Conservation (phyloP, 75 land plant species). For the Gnetum montanum region DNA sequence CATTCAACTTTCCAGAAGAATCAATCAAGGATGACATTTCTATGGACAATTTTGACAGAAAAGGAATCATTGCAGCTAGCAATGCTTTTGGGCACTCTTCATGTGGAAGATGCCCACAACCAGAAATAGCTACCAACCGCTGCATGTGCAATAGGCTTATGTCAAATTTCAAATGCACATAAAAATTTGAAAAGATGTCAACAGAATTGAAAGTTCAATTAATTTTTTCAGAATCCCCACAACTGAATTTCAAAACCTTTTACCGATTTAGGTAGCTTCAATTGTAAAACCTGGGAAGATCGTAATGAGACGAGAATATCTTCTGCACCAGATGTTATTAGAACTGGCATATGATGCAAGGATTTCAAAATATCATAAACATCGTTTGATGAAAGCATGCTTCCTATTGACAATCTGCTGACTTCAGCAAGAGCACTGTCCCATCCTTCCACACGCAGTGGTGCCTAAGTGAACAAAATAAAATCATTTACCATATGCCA, state of each 20-base stretch:
- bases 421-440: constrained; percentile 33
- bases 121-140: constrained; percentile 30
- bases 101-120: constrained; percentile 41
- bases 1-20: too few species aligned
- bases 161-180: neutral
- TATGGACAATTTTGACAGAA: constrained; percentile 8
- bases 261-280: constrained; percentile 31
- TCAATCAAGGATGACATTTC: neutral
- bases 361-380: constrained; percentile 22
- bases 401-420: constrained; percentile 16
- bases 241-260: neutral
- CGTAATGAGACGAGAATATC: constrained; percentile 26
- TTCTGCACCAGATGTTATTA: constrained; percentile 25
- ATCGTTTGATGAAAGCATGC: constrained; percentile 10
- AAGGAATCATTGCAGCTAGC: constrained; percentile 28
- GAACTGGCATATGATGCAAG: constrained; percentile 18
- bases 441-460: constrained; percentile 39
- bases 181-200: too few species aligned
- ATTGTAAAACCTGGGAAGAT: constrained; percentile 25
- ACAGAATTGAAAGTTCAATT: neutral
- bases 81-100: constrained; percentile 32
- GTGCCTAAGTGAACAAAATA: constrained; percentile 22
- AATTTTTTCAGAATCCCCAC: neutral
- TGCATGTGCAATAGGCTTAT: constrained; percentile 3
- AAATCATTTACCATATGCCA: neutral